Base-by-base conservation (phyloP, 2,329 filamentous ascomycete species). In the Ophiostoma australiae region DNA sequence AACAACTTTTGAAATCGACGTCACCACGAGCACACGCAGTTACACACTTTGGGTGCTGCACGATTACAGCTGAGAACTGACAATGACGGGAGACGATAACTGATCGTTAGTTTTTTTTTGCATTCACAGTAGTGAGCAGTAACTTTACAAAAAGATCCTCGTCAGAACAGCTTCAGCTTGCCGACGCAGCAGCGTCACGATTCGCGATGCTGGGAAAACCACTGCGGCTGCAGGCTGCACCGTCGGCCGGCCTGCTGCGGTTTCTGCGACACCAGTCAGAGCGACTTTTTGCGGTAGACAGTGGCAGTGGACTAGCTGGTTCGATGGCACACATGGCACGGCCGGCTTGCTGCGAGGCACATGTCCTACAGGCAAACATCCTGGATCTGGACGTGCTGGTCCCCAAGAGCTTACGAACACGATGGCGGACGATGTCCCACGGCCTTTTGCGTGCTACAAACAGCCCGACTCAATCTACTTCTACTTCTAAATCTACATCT, bases 251-350 rank as follows among this genome's bases (percentile, higher is more conserved):
- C 72, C 85, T 94, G 27, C 83, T 95, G 73, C 89, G 88, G 75
- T 94, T 92, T 78, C 84, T 95, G 74, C 89, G 88, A 75, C 86
- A 84, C 70, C 91, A 94, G 79, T 88, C 90, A 74, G 85, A 91
- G 75, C 82, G 83, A 70, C 77, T 86, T 66, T 82, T 80, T 73
- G 85, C 87, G 20, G n/a, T 27, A 0, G 72, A 69, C 27, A 55
- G 69, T 39, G 61, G 31, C 68, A 44, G n/a, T 76, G 41, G 37
- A 44, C 11, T 37, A 5, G 39, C 55, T 27, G 27, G 23, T 6
- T 15, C 66, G 10, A 37, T 52, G 15, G 5, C 63, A 66, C 20
- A 20, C 35, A 37, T 20, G 33, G 13, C 63, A 23, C 33, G 61
- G 8, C 15, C 63, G 63, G 20, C 33, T 11, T n/a, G 58, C 27